Base-by-base conservation (phyloP, 108 stramenopile species). In the Skeletonema potamos region DNA sequence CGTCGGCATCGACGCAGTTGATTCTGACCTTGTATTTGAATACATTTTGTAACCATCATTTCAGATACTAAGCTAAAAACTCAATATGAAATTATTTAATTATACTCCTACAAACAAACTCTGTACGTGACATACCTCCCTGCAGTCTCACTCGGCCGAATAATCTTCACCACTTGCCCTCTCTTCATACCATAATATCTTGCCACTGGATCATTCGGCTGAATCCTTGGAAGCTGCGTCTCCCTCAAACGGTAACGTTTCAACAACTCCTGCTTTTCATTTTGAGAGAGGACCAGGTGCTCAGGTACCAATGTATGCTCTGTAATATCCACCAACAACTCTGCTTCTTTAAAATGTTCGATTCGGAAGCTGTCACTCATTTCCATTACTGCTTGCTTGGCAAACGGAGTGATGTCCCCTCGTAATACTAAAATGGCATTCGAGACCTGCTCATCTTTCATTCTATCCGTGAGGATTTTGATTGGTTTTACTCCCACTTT, bases 81-180 rank as follows among this genome's bases (percentile, higher is more conserved):
- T 15, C 39, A 41, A 41, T 51, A 51, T 51, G 48, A 51, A 51
- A 51, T 20, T 48, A 24, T 9, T 22, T 9, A 36, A 36, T 18
- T n/a, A 57, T 26, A 27, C 18, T 51, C 39, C 62, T 94, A 99
- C 85, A 98, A 92, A 69, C 98, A 99, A 63, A 99, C 89, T 24
- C 99, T 88, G 82, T 99, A 99, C 0, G 99, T 99, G 20, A 99
- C 97, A 77, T 99, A 99, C 10, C 99, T 89, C 11, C 99, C 99
- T 8, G 99, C 99, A 27, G 99, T 99, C 69, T 99, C 99, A 34
- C 90, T 92, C 9, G 98, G 97, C 60, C 99, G 91, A 68, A 98
- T 98, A 74, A 99, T 99, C 74, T 99, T 99, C 32, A 99, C 98
- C 13, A 99, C 98, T 62, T 97, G 88, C 24, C 98, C 98, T 61